phyloP scores from a whole-genome alignment of 495 filamentous ascomycete species.

The Delitschia confertaspora region DNA sequence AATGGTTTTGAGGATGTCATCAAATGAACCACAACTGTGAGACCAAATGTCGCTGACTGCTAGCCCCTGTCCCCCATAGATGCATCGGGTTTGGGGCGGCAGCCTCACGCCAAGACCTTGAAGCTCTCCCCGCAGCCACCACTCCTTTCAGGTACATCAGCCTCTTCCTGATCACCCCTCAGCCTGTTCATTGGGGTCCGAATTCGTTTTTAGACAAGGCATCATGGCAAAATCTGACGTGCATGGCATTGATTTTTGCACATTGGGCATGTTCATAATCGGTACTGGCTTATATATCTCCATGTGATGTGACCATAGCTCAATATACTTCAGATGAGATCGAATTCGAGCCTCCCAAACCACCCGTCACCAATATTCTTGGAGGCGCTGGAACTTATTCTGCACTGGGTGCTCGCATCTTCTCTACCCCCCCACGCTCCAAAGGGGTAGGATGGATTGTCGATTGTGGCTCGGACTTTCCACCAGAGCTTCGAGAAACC shows the following conservation, averaged over 20 bases:
- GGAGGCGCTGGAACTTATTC: conserved; percentile 84
- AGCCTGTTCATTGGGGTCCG: too few relatives aligned
- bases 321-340: conserved; percentile 65
- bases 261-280: conserved; percentile 93
- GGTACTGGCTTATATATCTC: conserved; percentile 43
- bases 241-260: conserved; percentile 50
- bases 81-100: too few relatives aligned
- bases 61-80: too few relatives aligned
- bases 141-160: too few relatives aligned
- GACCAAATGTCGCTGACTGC: too few relatives aligned
- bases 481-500: conserved; percentile 48
- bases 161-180: too few relatives aligned
- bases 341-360: conserved; percentile 56
- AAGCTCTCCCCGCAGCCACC: conserved; percentile 4
- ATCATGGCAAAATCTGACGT: conserved; percentile 35
- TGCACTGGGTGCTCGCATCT: conserved; percentile 78
- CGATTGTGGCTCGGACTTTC: conserved; percentile 83
- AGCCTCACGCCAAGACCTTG: conserved; percentile 5
- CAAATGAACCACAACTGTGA: too few relatives aligned
- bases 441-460: conserved; percentile 75
- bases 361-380: conserved; percentile 58
- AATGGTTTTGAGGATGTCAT: too few relatives aligned
- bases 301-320: conserved; percentile 10
- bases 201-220: too few relatives aligned
- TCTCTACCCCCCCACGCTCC: conserved; percentile 54